A percentile compares a stretch with the other conserved stretches of the same genome.
Evolutionary conservation across 805 yeast species (phyloP).

Genomic region (Tetrapisispora pingtungensis): DNA sequence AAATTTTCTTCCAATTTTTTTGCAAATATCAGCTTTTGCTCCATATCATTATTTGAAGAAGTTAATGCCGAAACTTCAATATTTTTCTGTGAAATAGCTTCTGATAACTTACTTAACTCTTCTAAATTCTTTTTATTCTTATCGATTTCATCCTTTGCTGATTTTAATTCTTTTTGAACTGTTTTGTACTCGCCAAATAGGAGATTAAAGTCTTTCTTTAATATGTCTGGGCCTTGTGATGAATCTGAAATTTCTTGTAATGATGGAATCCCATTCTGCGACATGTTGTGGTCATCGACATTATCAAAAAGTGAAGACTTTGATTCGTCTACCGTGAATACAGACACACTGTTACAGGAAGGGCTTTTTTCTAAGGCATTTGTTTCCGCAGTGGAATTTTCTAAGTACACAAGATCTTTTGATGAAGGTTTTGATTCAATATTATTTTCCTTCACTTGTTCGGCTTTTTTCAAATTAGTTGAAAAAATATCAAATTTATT

Average conservation of each 20-base stretch:
- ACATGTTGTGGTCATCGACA: too few relatives aligned
- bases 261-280: not conserved
- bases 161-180: not conserved
- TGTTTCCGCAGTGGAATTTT: not conserved
- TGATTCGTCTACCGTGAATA: not conserved
- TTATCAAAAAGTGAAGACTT: not conserved
- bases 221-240: not conserved
- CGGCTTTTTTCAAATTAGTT: slow-evolving; percentile 7
- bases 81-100: not conserved
- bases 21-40: not conserved
- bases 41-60: not conserved
- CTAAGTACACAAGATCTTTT: slow-evolving; percentile 7
- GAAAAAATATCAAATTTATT: slow-evolving; percentile 48
- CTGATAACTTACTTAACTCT: not conserved
- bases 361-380: not conserved
- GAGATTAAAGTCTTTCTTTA: not conserved
- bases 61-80: not conserved
- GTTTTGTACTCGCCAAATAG: not conserved
- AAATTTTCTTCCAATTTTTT: slow-evolving; percentile 4
- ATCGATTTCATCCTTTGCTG: not conserved
- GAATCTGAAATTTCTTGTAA: not conserved
- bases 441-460: slow-evolving; percentile 23
- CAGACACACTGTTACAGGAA: not conserved
- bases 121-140: too few relatives aligned
- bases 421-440: slow-evolving; percentile 2